Evolutionary conservation across 208 protist species (phyloP), one percentile per base, ranked within the genome.

Genomic region (Acanthamoeba culbertsoni): DNA sequence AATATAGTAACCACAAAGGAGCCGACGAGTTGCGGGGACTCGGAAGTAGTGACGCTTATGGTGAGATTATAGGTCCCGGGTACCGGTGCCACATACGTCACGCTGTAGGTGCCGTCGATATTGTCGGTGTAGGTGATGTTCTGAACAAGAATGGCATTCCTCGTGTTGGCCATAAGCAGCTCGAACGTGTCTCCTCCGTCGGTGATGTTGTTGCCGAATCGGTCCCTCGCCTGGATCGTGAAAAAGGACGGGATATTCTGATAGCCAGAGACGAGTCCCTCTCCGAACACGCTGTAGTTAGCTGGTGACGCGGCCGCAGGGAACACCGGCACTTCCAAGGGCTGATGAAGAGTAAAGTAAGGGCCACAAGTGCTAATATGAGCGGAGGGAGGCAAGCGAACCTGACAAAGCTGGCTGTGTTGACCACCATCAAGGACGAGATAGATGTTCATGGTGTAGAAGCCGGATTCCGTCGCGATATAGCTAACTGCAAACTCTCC

Each of bases 161-260:
- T 33, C 26, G 31, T 33, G 33, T 63, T 51, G 28, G 10, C 23
- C 28, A 26, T 33, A 0, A 51, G 7, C 2, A 93, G 6, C 14
- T 93, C 89, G 48, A 93, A 82, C n/a, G 3, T 2, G 23, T 51
- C 65, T 35, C 89, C 89, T 20, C 89, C 65, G 23, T 59, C 89
- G 26, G 68, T 84, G 40, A 93, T 82, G 31, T 73, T 93, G 51
- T 93, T 93, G 31, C 63, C 89, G 63, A 63, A 93, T 28, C 62
- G 62, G 48, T 93, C 89, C 37, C 65, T 46, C 23, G 23, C 37
- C 65, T 82, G 63, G n/a, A 93, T 62, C 31, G 46, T 59, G 89
- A 93, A 93, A 46, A 31, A 68, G 0, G 59, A 45, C 6, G 89
- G 89, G 12, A 93, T 51, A 1, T 62, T 35, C 45, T 75, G 46